Base-by-base conservation (phyloP, 1,284 basidiomycete species). In the Apiotrichum siamense region DNA sequence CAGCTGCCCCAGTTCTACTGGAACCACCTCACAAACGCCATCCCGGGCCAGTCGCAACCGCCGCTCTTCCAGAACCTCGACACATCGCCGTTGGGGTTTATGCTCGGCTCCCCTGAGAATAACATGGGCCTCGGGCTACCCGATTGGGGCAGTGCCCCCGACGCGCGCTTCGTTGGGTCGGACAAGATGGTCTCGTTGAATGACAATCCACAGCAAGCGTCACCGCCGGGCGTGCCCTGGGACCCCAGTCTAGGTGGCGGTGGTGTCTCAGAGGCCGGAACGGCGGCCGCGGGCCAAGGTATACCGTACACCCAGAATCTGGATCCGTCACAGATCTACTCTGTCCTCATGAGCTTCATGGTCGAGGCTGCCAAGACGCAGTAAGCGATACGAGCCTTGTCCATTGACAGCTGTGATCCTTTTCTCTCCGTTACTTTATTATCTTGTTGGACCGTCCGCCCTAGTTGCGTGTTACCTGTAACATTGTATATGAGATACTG, bases 1-100 rank as follows among this genome's bases (percentile, higher is more conserved):
- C 65, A 66, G 52, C 56, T 69, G 3, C 66, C 66, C 4, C 63
- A 65, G 44, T 58, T 62, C 42, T 69, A 61, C 52, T 69, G 66
- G 66, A 69, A 69, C 48, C 59, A 63, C 31, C 49, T 66, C n/a
- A 49, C 56, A 20, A 47, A 47, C 27, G 39, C 50, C 12, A 35
- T 46, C 9, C 44, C 44, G 3, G 50, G 50, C 25, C 31, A 33
- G 29, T 24, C 27, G 9, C 44, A 24, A 18, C 24, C 24, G 9
- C 13, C 31, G 7, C 6, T 24, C 4, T 18, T 20, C 9, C 31
- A 33, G 5, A 25, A 25, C 23, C 32, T 36, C 3, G 32, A 36
- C 44, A 13, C 42, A 7, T 9, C 33, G 3, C 7, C 32, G 11
- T 35, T 45, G 7, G 44, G 36, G 13, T 36, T 45, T 11, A 20